These are phyloP conservation scores for Talaromyces sp. DNA, from an alignment of 2,329 filamentous ascomycete genomes.

Conservation along the genomic window DNA sequence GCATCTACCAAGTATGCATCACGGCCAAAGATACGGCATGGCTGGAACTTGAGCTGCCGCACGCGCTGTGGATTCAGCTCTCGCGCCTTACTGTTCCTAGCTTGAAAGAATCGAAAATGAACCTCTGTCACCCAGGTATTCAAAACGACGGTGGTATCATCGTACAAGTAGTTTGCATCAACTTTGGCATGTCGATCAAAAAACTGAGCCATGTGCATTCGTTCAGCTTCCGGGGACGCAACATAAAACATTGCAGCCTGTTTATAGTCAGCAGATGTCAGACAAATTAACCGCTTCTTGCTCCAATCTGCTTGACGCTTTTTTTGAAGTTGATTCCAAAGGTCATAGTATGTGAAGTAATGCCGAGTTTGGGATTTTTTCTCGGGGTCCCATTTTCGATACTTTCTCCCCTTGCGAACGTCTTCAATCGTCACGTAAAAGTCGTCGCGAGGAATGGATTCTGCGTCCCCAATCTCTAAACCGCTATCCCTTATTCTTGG, in stretches of 20 bases:
- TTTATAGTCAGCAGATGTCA: background rate
- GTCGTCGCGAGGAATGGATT: too few species aligned
- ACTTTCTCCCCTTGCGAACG: background rate
- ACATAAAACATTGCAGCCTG: background rate
- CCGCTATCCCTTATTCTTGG: background rate
- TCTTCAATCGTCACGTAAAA: background rate
- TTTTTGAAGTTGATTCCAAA: background rate
- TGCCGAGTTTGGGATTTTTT: background rate
- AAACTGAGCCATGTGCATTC: background rate
- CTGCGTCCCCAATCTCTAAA: background rate
- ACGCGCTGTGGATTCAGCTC: background rate
- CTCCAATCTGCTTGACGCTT: background rate
- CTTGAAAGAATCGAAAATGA: slow-evolving; percentile 22
- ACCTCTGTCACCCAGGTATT: slow-evolving; percentile 28
- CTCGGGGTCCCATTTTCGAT: background rate
- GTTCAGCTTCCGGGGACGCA: background rate
- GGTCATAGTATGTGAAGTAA: background rate
- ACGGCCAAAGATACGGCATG: slow-evolving; percentile 2
- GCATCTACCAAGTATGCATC: slow-evolving; percentile 13
- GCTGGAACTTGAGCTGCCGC: background rate
- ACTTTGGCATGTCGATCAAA: slow-evolving; percentile 17
- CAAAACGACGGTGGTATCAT: slow-evolving; percentile 17
- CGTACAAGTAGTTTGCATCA: slow-evolving; percentile 17
- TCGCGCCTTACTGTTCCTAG: slow-evolving; percentile 2
- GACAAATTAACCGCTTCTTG: background rate